Base-by-base conservation (phyloP, 306 rosid species). In the Heteromeles arbutifolia region DNA sequence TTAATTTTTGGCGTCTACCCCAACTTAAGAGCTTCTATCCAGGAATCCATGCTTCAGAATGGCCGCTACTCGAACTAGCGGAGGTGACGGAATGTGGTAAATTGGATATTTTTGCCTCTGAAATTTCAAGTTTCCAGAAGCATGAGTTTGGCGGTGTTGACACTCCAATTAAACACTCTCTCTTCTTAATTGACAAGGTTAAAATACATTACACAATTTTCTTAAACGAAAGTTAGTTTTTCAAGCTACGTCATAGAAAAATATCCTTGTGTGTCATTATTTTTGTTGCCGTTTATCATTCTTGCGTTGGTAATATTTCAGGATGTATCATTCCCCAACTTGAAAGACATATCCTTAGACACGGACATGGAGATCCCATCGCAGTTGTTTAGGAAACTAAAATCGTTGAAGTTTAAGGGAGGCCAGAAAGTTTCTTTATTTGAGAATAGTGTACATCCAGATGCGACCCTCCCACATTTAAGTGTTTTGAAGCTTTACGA, bases 31-130 rank as follows among this genome's bases (percentile, higher is more conserved):
- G 61, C 0, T 54, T 54, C 5, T 54, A 54, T 48, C 37, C 8
- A 34, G 68, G 79, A n/a, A n/a, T 54, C 12, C 56, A 54, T 62
- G 50, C 57, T 41, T 74, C 67, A 9, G 19, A 69, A 11, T 84
- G 84, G 65, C 80, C 81, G 29, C 45, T 34, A 17, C 65, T 84
- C 37, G 32, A 56, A 21, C 0, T 1, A 1, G 1, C 59, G 3
- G 0, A 0, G 10, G 21, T 72, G 18, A 0, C 0, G 3, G 0
- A 0, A 1, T 72, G 76, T 32, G 5, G 10, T 0, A 19, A 48
- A 12, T 39, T 75, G 67, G 63, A 66, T 25, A 34, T 72, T 2
- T 70, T 72, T 14, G 64, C 12, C 11, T 3, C 19, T 0, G 52
- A 18, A 6, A 10, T 9, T 34, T 5, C 21, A 0, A 25, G 1